phyloP scores from a whole-genome alignment of 148 eudicot genomes.

The Vaccinium macrocarpon region DNA sequence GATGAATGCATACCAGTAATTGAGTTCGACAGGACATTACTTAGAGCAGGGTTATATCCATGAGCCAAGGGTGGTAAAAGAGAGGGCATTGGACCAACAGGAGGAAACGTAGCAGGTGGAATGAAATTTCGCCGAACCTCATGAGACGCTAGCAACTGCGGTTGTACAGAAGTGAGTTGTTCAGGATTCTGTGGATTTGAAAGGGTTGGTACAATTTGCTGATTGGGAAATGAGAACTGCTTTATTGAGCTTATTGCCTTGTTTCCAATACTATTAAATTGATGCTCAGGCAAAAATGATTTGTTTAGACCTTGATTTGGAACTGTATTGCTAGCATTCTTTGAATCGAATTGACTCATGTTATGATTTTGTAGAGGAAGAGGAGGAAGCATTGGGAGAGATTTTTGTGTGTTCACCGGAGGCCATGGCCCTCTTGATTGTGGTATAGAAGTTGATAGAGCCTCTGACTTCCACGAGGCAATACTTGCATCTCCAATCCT shows the following conservation, averaged over 20 bases:
- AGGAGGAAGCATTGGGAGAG: slow-evolving; percentile 31
- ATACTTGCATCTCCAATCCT: slow-evolving; percentile 29
- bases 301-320: slow-evolving; percentile 35
- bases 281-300: slow-evolving; percentile 33
- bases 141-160: slow-evolving; percentile 36
- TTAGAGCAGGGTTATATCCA: slow-evolving; percentile 46
- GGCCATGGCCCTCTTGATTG: slow-evolving; percentile 42
- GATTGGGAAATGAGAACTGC: slow-evolving; percentile 33
- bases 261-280: slow-evolving; percentile 29
- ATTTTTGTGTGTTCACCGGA: slow-evolving; percentile 30
- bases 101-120: slow-evolving; percentile 24
- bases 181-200: slow-evolving; percentile 36
- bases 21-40: slow-evolving; percentile 29
- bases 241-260: slow-evolving; percentile 25
- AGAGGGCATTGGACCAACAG: slow-evolving; percentile 25
- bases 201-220: slow-evolving; percentile 34
- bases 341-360: slow-evolving; percentile 38
- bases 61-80: slow-evolving; percentile 36
- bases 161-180: slow-evolving; percentile 37
- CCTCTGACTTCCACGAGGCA: slow-evolving; percentile 31
- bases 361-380: slow-evolving; percentile 40
- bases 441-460: slow-evolving; percentile 30
- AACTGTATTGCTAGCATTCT: slow-evolving; percentile 31
- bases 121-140: slow-evolving; percentile 35
- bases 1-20: slow-evolving; percentile 39